Evolutionary conservation across 1,284 basidiomycete species (phyloP), one percentile per base, ranked within the genome.

Genomic region (Peniophora sp.): DNA sequence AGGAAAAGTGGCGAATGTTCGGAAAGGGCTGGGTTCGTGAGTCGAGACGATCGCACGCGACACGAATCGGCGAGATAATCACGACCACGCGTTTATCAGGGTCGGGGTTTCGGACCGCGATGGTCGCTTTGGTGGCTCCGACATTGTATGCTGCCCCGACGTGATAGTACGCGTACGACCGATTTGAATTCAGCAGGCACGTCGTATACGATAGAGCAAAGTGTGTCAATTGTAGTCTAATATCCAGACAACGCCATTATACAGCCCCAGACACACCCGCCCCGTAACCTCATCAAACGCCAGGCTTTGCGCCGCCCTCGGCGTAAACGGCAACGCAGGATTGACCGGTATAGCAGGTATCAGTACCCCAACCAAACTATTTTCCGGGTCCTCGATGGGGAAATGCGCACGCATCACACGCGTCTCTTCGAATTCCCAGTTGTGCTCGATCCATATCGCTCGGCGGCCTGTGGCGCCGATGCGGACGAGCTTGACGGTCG

Each of bases 211-310:
- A n/a, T n/a, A n/a, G n/a, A n/a, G 27, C 27, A 32, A 32, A 32
- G 27, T 32, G 27, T 32, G 12, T 64, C 71, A 53, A 76, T 45
- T 24, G 23, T 23, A 78, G 51, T 76, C 69, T 47, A 79, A 60
- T n/a, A 78, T 57, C 59, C 73, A 77, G 24, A 79, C 58, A 36
- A 75, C 72, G 10, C 77, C 76, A 18, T 71, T 75, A 51, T 71
- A 71, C 18, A 78, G 60, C 2, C 71, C 73, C 20, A 78, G 55
- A 55, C 68, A 74, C n/a, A 80, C 61, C 20, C 74, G 62, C 18
- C 78, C 75, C 2, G 67, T 68, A 1, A 71, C 65, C 58, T 81
- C 78, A 51, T 80, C 74, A 51, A 81, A 75, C 2, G 72, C 70
- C 20, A 79, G 55, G 0, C 71, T 71, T 39, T 69, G 67, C 50